Percentiles rank a stretch among this genome's conserved stretches.
These are phyloP conservation scores for Iodosphaeria phyllophila DNA, from an alignment of 2,329 filamentous ascomycete genomes.

Conservation along the genomic window DNA sequence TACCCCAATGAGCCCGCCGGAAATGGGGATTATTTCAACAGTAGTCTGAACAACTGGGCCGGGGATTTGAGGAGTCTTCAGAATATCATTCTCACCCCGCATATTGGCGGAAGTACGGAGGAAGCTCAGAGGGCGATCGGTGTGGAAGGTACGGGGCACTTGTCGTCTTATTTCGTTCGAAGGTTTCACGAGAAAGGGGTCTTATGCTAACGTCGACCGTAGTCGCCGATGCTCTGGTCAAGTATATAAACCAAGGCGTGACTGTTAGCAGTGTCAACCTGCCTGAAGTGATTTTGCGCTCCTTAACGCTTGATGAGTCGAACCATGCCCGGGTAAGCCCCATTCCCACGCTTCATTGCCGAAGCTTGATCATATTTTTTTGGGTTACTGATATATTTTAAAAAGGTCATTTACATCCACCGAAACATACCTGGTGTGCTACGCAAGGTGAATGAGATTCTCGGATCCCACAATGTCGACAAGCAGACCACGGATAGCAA, in stretches of 20 bases:
- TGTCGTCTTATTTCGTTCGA: neutral
- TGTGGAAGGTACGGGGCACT: constrained; percentile 42
- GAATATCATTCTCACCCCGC: constrained; percentile 89
- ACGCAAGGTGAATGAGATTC: constrained; percentile 83
- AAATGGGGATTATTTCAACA: constrained; percentile 91
- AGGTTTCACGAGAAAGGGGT: neutral
- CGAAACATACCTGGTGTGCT: constrained; percentile 92
- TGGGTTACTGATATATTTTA: too few relatives aligned
- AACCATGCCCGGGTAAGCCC: constrained; percentile 60
- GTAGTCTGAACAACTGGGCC: constrained; percentile 63
- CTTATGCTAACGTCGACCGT: constrained; percentile 5
- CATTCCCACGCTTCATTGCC: too few relatives aligned
- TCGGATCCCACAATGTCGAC: constrained; percentile 92
- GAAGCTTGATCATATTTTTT: too few relatives aligned
- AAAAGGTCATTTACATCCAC: constrained; percentile 79
- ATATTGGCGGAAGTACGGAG: constrained; percentile 95
- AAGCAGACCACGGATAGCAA: constrained; percentile 96
- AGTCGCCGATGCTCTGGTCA: constrained; percentile 72
- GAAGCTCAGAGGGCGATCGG: constrained; percentile 95
- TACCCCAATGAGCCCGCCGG: constrained; percentile 86
- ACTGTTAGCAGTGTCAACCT: constrained; percentile 89
- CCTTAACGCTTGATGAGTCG: constrained; percentile 75
- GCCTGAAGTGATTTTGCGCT: constrained; percentile 83
- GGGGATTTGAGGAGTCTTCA: constrained; percentile 69
- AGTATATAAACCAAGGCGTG: constrained; percentile 89